These are phyloP conservation scores for Bromus sterilis DNA, from an alignment of 176 grass and related monocot species.

Conservation along the genomic window DNA sequence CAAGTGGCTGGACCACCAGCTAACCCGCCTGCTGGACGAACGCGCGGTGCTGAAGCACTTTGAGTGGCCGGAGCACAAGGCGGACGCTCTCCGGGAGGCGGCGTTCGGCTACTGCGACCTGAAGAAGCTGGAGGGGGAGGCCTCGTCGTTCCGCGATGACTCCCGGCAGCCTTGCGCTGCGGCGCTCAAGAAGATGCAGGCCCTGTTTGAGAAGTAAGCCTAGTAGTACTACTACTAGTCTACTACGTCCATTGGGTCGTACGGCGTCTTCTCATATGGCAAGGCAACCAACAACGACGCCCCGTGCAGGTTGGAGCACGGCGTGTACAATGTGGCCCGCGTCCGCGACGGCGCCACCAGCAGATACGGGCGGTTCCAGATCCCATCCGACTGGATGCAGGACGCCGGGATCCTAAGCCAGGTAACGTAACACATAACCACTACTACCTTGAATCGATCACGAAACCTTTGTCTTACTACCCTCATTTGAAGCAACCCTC, in stretches of 20 bases:
- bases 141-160: constrained; percentile 54
- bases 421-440: constrained; percentile 36
- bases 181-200: constrained; percentile 92
- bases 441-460: no score
- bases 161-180: constrained; percentile 55
- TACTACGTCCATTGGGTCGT: no score
- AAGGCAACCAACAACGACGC: not conserved
- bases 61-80: constrained; percentile 95
- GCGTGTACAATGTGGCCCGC: constrained; percentile 76
- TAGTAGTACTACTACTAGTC: no score
- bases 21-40: constrained; percentile 93
- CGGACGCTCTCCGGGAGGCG: constrained; percentile 92
- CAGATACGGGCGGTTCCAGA: constrained; percentile 72
- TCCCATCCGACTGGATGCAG: constrained; percentile 91
- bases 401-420: constrained; percentile 66
- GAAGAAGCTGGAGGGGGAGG: constrained; percentile 65
- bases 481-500: not conserved
- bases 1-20: constrained; percentile 99
- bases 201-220: constrained; percentile 66
- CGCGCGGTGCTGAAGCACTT: constrained; percentile 99
- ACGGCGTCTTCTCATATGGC: not conserved
- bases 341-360: constrained; percentile 59
- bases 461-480: no score
- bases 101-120: constrained; percentile 96
- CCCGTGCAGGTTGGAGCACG: constrained; percentile 70